These are phyloP conservation scores for Mucor racemosus DNA, from an alignment of 371 early-diverging fungal species.

Conservation along the genomic window DNA sequence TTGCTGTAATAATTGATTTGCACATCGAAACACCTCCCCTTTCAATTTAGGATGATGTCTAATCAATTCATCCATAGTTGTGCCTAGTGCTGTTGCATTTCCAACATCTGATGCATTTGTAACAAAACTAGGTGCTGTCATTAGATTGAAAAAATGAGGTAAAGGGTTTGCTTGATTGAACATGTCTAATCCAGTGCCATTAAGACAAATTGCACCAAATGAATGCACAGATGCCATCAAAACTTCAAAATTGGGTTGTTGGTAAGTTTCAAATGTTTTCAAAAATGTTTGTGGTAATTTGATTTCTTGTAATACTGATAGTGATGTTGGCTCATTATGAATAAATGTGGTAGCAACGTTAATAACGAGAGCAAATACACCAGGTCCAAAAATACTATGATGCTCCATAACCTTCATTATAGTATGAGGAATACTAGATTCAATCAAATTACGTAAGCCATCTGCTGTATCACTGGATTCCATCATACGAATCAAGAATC, in stretches of 20 bases:
- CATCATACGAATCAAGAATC: slow-evolving; percentile 91
- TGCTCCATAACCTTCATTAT: slow-evolving; percentile 75
- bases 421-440: slow-evolving; percentile 83
- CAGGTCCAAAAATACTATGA: slow-evolving; percentile 75
- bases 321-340: slow-evolving; percentile 95
- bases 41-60: slow-evolving; percentile 93
- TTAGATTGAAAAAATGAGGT: slow-evolving; percentile 74
- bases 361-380: slow-evolving; percentile 77
- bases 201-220: slow-evolving; percentile 95
- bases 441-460: slow-evolving; percentile 92
- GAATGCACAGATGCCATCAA: slow-evolving; percentile 88
- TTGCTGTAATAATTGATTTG: slow-evolving; percentile 67
- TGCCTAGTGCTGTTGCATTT: slow-evolving; percentile 79
- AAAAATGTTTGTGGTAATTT: slow-evolving; percentile 87
- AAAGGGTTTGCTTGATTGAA: slow-evolving; percentile 76
- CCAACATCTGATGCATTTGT: slow-evolving; percentile 83
- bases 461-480: slow-evolving; percentile 89
- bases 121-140: slow-evolving; percentile 78
- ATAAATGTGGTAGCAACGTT: slow-evolving; percentile 95
- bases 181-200: slow-evolving; percentile 82
- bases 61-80: slow-evolving; percentile 92
- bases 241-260: slow-evolving; percentile 77
- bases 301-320: slow-evolving; percentile 91
- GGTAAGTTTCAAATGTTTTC: slow-evolving; percentile 59
- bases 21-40: slow-evolving; percentile 68